Conservation (phyloP, 495 filamentous ascomycete species). For the Lasiosphaeria miniovina region DNA sequence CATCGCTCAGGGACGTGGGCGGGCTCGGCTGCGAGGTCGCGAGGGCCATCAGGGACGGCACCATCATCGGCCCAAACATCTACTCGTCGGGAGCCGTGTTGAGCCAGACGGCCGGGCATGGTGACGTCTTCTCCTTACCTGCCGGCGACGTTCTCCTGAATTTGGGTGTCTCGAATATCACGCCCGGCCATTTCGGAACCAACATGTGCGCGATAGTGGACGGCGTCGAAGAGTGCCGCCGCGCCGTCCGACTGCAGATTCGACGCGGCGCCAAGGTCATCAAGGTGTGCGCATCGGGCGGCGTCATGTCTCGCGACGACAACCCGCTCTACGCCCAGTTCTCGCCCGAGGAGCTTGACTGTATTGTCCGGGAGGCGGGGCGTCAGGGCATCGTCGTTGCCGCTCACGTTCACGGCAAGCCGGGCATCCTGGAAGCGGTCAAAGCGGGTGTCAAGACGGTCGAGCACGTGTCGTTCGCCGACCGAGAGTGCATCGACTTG, state of each 20-base stretch:
- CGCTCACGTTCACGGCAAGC: conserved; percentile 51
- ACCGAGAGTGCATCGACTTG: conserved; percentile 45
- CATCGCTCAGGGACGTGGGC: conserved; percentile 50
- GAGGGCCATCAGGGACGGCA: conserved; percentile 44
- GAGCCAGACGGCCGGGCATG: conserved; percentile 50
- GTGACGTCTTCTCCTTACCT: conserved; percentile 41
- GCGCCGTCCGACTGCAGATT: conserved; percentile 47
- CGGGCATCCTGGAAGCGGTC: conserved; percentile 49
- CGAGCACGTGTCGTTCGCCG: conserved; percentile 46
- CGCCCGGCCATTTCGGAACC: conserved; percentile 27
- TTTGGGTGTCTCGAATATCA: background rate
- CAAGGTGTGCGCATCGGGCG: conserved; percentile 51
- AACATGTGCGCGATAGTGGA: conserved; percentile 36
- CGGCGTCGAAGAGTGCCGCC: conserved; percentile 46
- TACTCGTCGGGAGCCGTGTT: conserved; percentile 42
- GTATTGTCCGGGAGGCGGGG: conserved; percentile 48
- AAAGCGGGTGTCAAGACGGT: conserved; percentile 45
- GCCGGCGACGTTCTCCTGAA: conserved; percentile 31
- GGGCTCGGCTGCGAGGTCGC: conserved; percentile 44
- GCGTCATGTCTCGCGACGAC: conserved; percentile 45
- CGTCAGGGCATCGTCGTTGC: conserved; percentile 44
- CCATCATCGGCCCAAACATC: conserved; percentile 47
- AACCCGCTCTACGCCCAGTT: conserved; percentile 48
- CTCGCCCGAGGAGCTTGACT: conserved; percentile 46
- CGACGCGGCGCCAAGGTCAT: conserved; percentile 49